A percentile compares a stretch with the other conserved stretches of the same genome.
Conservation (phyloP, 78 protist species). For the slime mould (Dictyostelium discoideum) region DNA sequence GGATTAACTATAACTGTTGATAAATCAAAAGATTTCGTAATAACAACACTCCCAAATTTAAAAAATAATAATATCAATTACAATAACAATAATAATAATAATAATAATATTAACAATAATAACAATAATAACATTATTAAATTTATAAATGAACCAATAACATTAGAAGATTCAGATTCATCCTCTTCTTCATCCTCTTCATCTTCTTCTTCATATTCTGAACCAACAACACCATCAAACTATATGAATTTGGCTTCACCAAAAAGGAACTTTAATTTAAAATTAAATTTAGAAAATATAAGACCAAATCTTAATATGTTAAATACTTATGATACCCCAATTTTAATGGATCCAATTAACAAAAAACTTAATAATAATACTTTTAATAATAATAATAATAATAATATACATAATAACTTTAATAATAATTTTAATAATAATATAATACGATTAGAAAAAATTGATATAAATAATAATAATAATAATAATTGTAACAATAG, state of each 20-base stretch:
- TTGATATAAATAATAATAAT: background rate
- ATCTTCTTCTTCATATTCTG: background rate
- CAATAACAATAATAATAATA: background rate
- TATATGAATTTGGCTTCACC: background rate
- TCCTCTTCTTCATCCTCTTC: background rate
- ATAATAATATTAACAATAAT: background rate
- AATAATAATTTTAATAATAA: background rate
- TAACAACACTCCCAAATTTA: background rate
- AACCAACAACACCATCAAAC: background rate
- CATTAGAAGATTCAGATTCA: background rate
- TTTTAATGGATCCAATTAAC: background rate
- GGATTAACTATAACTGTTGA: conserved; percentile 13
- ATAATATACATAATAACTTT: background rate
- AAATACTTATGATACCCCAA: background rate
- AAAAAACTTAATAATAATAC: background rate
- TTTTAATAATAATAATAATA: no score
- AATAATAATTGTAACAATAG: background rate
- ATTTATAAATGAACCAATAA: background rate
- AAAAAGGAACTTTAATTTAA: background rate
- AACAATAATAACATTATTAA: no score
- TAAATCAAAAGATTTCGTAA: background rate
- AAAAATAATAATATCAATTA: background rate
- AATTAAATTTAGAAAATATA: background rate
- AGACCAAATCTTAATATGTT: background rate
- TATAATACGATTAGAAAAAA: background rate